Conservation (phyloP, 2,329 filamentous ascomycete genomes). For the Colletotrichum scovillei region DNA sequence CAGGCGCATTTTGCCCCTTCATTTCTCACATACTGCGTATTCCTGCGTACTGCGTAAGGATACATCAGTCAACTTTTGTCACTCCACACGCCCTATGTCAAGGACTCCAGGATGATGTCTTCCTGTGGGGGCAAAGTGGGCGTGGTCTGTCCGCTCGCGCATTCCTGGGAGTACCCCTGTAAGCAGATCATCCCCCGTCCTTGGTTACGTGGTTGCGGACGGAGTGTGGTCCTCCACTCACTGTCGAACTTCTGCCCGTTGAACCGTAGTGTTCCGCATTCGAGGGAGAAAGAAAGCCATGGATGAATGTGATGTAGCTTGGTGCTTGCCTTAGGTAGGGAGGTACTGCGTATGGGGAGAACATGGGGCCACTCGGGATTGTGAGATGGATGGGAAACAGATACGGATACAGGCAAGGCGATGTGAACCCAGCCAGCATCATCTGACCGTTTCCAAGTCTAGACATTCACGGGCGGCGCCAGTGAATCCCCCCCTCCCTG, state of each 20-base stretch:
- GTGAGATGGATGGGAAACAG: conserved; percentile 3
- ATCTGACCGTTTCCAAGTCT: conserved; percentile 20
- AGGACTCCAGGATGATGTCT: conserved; percentile 34
- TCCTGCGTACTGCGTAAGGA: too few relatives aligned
- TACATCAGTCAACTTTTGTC: not conserved
- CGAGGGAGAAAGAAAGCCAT: not conserved
- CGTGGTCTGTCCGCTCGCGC: conserved; percentile 22
- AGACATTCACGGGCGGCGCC: conserved; percentile 5
- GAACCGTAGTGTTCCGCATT: conserved; percentile 7
- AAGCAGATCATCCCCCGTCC: conserved; percentile 17
- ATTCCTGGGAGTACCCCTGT: conserved; percentile 14
- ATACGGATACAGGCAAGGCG: not conserved
- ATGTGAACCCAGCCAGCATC: conserved; percentile 16
- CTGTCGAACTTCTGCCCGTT: not conserved
- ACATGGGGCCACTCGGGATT: conserved; percentile 4
- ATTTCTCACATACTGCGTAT: not conserved
- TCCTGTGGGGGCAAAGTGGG: conserved; percentile 25
- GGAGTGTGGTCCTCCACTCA: not conserved
- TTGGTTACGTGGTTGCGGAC: conserved; percentile 4
- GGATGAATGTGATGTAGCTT: not conserved
- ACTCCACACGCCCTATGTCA: conserved; percentile 19
- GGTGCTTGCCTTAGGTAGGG: not conserved
- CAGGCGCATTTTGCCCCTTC: conserved; percentile 10
- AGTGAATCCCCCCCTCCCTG: not conserved
- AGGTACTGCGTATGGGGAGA: not conserved